Evolutionary conservation across 495 filamentous ascomycete species (phyloP).

Genomic region (Daldinia childiae): DNA sequence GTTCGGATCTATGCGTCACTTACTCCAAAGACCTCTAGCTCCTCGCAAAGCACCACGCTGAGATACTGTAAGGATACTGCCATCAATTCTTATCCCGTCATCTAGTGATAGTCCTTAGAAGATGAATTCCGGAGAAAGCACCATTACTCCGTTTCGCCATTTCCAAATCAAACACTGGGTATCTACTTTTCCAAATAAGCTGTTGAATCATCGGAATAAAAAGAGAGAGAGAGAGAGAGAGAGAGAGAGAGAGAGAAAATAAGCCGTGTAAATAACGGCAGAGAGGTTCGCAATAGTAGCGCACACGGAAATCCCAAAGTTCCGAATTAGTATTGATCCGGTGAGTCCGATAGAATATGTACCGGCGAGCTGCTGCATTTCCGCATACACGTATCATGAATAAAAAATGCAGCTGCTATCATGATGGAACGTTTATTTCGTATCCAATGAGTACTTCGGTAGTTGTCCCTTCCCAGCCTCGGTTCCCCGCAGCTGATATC

Average conservation of each 20-base stretch:
- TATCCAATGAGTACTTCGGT: constrained; percentile 95
- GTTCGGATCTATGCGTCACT: not conserved
- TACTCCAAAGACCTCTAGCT: no score
- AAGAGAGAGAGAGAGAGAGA: not conserved
- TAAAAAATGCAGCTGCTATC: not conserved
- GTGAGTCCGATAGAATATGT: not conserved
- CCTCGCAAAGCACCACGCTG: no score
- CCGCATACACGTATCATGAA: not conserved
- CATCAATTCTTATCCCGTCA: not conserved
- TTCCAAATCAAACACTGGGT: constrained; percentile 28
- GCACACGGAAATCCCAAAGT: not conserved
- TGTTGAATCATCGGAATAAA: not conserved
- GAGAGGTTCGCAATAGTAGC: not conserved
- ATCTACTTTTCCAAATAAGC: constrained; percentile 14
- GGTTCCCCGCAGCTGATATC: constrained; percentile 87
- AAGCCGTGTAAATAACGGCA: no score
- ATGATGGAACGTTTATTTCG: constrained; percentile 68
- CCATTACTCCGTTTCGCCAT: constrained; percentile 16
- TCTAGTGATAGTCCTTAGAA: not conserved
- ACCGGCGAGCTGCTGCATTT: not conserved
- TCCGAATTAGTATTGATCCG: not conserved
- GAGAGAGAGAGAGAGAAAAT: not conserved
- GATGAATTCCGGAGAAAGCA: not conserved
- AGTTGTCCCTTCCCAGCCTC: constrained; percentile 93
- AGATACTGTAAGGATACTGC: not conserved